Evolutionary conservation across 176 grass and related monocot species (phyloP), one percentile per base, ranked within the genome.

Genomic region (Hsuehochloa calcarea): DNA sequence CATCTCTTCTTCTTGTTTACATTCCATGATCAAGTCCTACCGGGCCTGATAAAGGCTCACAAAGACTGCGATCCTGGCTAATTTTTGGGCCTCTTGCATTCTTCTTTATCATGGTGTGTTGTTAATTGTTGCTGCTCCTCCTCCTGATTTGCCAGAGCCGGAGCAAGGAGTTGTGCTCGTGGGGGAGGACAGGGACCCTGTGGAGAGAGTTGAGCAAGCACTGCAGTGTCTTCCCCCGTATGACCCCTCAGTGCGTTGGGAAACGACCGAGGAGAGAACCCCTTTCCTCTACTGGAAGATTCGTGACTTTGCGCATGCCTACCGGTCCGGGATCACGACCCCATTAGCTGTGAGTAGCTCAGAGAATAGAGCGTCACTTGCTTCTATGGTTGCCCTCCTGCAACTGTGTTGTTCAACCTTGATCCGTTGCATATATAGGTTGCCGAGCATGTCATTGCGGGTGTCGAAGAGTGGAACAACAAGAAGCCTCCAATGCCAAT

Each of bases 251-350:
- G 29, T 64, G 31, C 73, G 14, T 40, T 88, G 77, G 85, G 45
- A 74, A n/a, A n/a, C 69, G 1, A 11, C 61, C 1, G 69, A 86
- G 39, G 87, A 91, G 45, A 84, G 59, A 29, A 50, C 70, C 11
- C 90, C 93, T 83, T 96, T 96, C 63, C 88, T 94, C 20, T 96
- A 99, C 66, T 99, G 96, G 96, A 96, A 83, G 66, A 99, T 99
- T 58, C 93, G 96, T 3, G 96, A 99, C 79, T 99, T 92, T 80
- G 93, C 96, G 0, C 85, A 96, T 65, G 96, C 91, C 1, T 99
- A 99, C 80, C 84, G 86, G n/a, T 92, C 89, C 3, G 75, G 89
- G 43, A 87, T 83, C 85, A 92, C 93, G 4, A 96, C 91, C 1
- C 96, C 96, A 19, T 92, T 78, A 19, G 46, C 65, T 82, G 93